Evolutionary conservation across 1,284 basidiomycete genomes (phyloP), one percentile per base, ranked within the genome.

Genomic region (Mycena sp.): DNA sequence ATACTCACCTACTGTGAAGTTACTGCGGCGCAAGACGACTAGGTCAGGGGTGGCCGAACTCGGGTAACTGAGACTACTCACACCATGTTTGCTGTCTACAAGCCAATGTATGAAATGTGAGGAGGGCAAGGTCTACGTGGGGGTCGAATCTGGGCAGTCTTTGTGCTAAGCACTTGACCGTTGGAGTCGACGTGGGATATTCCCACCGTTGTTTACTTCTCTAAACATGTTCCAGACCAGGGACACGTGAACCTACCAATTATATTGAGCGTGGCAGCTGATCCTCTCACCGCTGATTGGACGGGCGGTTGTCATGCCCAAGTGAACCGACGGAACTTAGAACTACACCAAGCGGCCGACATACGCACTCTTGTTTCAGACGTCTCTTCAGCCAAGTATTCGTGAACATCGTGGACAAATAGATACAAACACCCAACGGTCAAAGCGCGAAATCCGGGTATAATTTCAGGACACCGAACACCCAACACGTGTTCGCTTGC

Each of bases 1-100:
- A 59, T 72, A 83, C 92, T 82, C 68, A 89, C 92, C 92, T 83
- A 91, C 85, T 73, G 92, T 94, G 84, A 94, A 94, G 85, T 94
- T 94, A 83, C 92, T 94, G 75, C 64, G 58, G 35, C n/a, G 46
- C n/a, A n/a, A n/a, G n/a, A n/a, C n/a, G 61, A 56, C 63, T 71
- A 69, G 67, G 68, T 65, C 64, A 65, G 83, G 78, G 61, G 45
- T 17, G 64, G 64, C 12, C 51, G 58, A 58, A 45, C n/a, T 60
- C 38, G 69, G 16, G 56, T 56, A 48, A 61, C 28, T 51, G 63
- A 59, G 52, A 56, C 45, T 48, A 89, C 90, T 74, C 85, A 93
- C 90, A 93, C 90, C 90, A 93, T 93, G 81, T 73, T 83, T 80
- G 61, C 53, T 67, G 61, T 60, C 65, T 63, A 66, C 61, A 58